These are phyloP conservation scores for Ophiostoma ips DNA, from an alignment of 2,329 filamentous ascomycete species.

Conservation along the genomic window DNA sequence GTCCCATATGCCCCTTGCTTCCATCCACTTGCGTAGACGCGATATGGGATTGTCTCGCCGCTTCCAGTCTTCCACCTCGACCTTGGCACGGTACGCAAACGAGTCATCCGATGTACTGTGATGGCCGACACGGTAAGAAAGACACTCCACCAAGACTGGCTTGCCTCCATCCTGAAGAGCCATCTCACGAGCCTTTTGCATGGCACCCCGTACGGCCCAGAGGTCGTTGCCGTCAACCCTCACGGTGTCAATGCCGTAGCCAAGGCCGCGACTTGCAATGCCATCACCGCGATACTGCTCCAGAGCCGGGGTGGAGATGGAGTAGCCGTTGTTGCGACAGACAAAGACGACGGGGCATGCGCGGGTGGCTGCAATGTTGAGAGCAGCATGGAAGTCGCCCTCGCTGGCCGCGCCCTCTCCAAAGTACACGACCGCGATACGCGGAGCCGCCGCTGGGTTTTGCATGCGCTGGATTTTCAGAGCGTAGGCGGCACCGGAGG, in stretches of 20 bases:
- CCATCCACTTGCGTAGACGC: slow-evolving; percentile 53
- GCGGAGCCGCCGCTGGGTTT: slow-evolving; percentile 43
- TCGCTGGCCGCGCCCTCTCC: slow-evolving; percentile 71
- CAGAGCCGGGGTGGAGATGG: slow-evolving; percentile 63
- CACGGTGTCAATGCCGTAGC: slow-evolving; percentile 75
- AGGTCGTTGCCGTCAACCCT: slow-evolving; percentile 74
- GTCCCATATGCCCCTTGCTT: slow-evolving; percentile 69
- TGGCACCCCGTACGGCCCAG: slow-evolving; percentile 61
- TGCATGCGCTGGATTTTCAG: slow-evolving; percentile 58
- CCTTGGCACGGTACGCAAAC: slow-evolving; percentile 83
- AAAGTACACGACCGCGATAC: slow-evolving; percentile 64
- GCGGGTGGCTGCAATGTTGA: slow-evolving; percentile 69
- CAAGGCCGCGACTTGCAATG: slow-evolving; percentile 61
- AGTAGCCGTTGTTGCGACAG: slow-evolving; percentile 73
- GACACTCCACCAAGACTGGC: slow-evolving; percentile 81
- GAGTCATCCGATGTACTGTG: slow-evolving; percentile 96
- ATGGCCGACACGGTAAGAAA: slow-evolving; percentile 93
- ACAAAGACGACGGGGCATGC: slow-evolving; percentile 66
- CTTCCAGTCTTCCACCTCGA: slow-evolving; percentile 89
- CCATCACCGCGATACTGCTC: slow-evolving; percentile 76
- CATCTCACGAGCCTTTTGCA: slow-evolving; percentile 55
- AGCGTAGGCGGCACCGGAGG: slow-evolving; percentile 64
- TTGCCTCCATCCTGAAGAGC: slow-evolving; percentile 69
- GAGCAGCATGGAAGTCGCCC: slow-evolving; percentile 68
- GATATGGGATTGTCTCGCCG: slow-evolving; percentile 25